Conservation (phyloP, 73 alveolate species). For the Symbiodinium pilosum region DNA sequence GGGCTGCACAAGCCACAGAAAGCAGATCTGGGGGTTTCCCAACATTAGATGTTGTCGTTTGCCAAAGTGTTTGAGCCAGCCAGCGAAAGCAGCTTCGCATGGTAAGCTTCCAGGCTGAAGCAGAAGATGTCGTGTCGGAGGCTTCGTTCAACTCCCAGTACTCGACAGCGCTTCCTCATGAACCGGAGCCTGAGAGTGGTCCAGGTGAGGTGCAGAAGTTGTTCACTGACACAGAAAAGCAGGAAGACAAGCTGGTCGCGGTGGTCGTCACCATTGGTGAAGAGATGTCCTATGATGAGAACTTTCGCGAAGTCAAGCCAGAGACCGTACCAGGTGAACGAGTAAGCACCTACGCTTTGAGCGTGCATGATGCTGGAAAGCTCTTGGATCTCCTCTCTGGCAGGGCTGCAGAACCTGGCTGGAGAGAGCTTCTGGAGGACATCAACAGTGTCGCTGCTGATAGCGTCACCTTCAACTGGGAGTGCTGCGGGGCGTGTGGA, state of each 20-base stretch:
- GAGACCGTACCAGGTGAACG: slow-evolving; percentile 78
- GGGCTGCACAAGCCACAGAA: no score
- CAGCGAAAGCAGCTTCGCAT: no score
- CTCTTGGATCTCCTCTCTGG: slow-evolving; percentile 14
- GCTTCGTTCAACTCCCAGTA: not conserved
- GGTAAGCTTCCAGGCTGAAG: not conserved
- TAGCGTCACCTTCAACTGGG: slow-evolving; percentile 85
- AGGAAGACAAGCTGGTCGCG: slow-evolving; percentile 61
- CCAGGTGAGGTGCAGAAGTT: not conserved
- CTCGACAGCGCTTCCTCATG: not conserved
- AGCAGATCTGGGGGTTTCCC: no score
- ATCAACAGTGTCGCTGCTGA: slow-evolving; percentile 57
- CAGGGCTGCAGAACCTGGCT: not conserved
- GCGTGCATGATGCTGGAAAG: not conserved
- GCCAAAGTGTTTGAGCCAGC: no score
- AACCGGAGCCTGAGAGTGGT: not conserved
- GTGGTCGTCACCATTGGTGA: slow-evolving; percentile 54
- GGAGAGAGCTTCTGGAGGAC: slow-evolving; percentile 49
- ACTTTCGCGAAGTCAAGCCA: slow-evolving; percentile 64
- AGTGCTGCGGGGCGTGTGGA: slow-evolving; percentile 67
- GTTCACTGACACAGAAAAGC: slow-evolving; percentile 9
- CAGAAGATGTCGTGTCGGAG: not conserved
- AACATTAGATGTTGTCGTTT: no score
- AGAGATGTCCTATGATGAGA: slow-evolving; percentile 24
- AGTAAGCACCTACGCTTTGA: slow-evolving; percentile 48